A percentile compares a stretch with the other conserved stretches of the same genome.
Evolutionary conservation across 306 rosid species (phyloP).

Genomic region (Prinsepia uniflora): DNA sequence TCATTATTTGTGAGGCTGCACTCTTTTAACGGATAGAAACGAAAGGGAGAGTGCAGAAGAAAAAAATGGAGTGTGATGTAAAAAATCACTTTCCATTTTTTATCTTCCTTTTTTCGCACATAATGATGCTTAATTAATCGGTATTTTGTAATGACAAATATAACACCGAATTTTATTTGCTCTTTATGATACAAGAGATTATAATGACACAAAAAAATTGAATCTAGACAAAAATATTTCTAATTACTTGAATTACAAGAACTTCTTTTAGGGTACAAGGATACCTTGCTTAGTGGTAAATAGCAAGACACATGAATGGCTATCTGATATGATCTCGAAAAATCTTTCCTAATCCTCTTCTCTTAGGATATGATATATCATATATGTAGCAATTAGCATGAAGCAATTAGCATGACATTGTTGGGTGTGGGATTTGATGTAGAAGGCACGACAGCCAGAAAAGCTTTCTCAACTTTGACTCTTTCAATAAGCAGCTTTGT

Average conservation of each 20-base stretch:
- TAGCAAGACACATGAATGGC: not conserved
- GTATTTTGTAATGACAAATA: not conserved
- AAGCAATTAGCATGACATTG: not conserved
- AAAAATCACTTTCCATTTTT: no score
- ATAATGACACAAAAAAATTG: no score
- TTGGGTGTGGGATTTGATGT: not conserved
- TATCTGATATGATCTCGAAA: not conserved
- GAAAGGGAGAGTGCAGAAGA: no score
- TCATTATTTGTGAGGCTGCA: no score
- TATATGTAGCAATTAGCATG: not conserved
- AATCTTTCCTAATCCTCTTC: not conserved
- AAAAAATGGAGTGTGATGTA: no score
- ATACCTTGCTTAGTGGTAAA: not conserved
- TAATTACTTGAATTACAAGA: no score
- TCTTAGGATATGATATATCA: not conserved
- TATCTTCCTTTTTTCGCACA: no score
- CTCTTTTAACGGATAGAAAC: no score
- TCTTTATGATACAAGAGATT: no score
- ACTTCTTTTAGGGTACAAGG: not conserved
- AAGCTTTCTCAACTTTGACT: conserved; percentile 6
- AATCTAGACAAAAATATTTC: no score
- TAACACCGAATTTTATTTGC: not conserved
- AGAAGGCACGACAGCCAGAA: conserved; percentile 2
- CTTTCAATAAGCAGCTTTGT: conserved; percentile 10
- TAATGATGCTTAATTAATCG: not conserved